phyloP scores from a whole-genome alignment of 2,329 filamentous ascomycete genomes.

The Colletotrichum phormii region DNA sequence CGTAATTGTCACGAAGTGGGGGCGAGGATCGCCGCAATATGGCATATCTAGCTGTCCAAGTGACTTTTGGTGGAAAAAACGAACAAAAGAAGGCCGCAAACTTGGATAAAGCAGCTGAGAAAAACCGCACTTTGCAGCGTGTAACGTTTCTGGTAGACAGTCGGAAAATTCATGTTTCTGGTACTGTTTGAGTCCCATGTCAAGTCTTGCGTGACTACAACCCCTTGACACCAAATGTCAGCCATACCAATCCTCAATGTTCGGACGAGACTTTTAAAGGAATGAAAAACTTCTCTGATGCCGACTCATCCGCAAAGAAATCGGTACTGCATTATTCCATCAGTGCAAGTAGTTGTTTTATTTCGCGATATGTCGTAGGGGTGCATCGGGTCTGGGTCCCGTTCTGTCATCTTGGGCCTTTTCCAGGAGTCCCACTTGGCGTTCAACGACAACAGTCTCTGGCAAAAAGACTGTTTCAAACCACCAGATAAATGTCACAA shows the following conservation, averaged over 20 bases:
- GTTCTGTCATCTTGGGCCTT: constrained; percentile 4
- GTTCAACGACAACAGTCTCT: constrained; percentile 18
- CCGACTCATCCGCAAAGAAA: background rate
- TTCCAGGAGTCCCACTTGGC: constrained; percentile 30
- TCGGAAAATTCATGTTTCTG: constrained; percentile 12
- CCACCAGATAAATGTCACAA: constrained; percentile 23
- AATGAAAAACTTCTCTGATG: background rate
- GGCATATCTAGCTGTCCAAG: background rate
- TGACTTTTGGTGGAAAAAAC: background rate
- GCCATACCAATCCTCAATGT: background rate
- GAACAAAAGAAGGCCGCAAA: background rate
- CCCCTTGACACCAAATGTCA: constrained; percentile 2
- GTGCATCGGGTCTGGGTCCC: background rate
- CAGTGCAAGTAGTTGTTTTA: background rate
- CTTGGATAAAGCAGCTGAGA: background rate
- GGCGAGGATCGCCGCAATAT: background rate
- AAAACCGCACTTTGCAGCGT: background rate
- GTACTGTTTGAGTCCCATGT: constrained; percentile 17
- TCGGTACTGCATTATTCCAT: background rate
- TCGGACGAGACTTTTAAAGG: background rate
- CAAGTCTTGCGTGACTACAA: background rate
- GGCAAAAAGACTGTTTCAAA: constrained; percentile 27
- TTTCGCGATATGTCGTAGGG: background rate
- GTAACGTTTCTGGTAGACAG: constrained; percentile 7
- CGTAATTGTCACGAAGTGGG: background rate